Conservation (phyloP, 2,329 filamentous ascomycete species). For the Apiospora koreana region DNA sequence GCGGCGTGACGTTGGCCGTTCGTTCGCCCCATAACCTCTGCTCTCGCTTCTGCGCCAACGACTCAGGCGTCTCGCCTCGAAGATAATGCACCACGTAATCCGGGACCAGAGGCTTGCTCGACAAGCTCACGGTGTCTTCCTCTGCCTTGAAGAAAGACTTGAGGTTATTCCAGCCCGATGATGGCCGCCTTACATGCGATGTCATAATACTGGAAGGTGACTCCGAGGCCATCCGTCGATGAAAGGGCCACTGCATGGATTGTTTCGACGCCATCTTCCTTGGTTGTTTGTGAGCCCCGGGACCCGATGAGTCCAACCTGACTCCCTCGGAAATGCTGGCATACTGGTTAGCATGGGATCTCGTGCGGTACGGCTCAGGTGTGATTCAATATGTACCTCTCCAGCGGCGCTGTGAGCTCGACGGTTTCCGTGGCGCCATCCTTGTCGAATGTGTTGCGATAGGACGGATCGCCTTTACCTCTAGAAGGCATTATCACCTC, state of each 20-base stretch:
- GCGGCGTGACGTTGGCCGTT: conserved; percentile 32
- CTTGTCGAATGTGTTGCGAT: conserved; percentile 27
- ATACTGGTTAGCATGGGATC: background rate
- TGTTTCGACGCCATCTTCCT: conserved; percentile 23
- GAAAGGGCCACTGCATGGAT: conserved; percentile 24
- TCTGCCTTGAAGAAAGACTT: conserved; percentile 28
- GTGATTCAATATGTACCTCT: conserved; percentile 16
- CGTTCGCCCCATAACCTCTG: conserved; percentile 35
- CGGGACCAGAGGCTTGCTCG: conserved; percentile 47
- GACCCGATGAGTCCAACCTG: conserved; percentile 7
- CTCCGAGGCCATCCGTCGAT: conserved; percentile 27
- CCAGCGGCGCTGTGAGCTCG: background rate
- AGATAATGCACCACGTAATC: conserved; percentile 59
- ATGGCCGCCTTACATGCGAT: conserved; percentile 5
- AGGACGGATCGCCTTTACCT: conserved; percentile 25
- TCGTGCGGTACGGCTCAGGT: conserved; percentile 15
- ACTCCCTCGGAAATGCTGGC: conserved; percentile 7
- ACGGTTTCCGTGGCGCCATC: conserved; percentile 18
- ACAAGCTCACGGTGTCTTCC: conserved; percentile 35
- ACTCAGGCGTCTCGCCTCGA: conserved; percentile 56
- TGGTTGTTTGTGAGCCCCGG: background rate
- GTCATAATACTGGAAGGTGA: conserved; percentile 14
- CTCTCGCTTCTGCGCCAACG: conserved; percentile 46
- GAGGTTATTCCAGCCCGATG: conserved; percentile 18
- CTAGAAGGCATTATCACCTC: conserved; percentile 25